Base-by-base conservation (phyloP, 1,284 basidiomycete species). In the Cutaneotrichosporon daszewskae region DNA sequence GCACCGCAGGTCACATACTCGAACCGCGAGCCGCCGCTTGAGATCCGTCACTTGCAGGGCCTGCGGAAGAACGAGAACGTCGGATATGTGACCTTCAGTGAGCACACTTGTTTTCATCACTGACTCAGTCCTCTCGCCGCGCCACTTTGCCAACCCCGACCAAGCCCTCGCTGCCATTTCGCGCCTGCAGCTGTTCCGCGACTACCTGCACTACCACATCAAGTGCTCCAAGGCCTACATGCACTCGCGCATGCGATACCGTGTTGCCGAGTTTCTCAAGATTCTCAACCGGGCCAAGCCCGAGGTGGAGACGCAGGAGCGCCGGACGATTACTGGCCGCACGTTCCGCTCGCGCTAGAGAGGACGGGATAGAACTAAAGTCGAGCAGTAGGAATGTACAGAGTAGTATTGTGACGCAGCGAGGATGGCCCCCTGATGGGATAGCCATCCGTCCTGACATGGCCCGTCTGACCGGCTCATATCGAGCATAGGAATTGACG, bases 191-290 rank as follows among this genome's bases (percentile, higher is more conserved):
- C 78, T 96, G 29, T 98, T 99, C 84, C 79, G 95, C 40, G 91
- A 97, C 72, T 97, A 97, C 68, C 77, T 99, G 28, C 95, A 99
- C 74, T 98, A 98, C 72, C 95, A 98, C 72, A 95, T 99, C 80
- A 98, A 78, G 58, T 97, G 94, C 72, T 92, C 86, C 42, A 98
- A 98, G 72, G 95, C 94, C 1, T 98, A 98, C 75, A 94, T 99
- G 88, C 95, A 98, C 72, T 94, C 89, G 19, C 78, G 95, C 39
- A 95, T 99, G 92, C 79, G 95, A 50, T 79, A 85, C 66, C 82
- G 95, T 20, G 95, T 96, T 12, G 82, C 86, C 13, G 91, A 97
- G 72, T 98, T 98, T 77, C 84, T 96, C 73, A 98, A 98, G 75
- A 83, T 98, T 37, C 76, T 99, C 60, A 98, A 98, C 69, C 76